A percentile compares a stretch with the other conserved stretches of the same genome.
Evolutionary conservation across 768 basidiomycete species (phyloP).

Genomic region (Naematelia aurantialba): DNA sequence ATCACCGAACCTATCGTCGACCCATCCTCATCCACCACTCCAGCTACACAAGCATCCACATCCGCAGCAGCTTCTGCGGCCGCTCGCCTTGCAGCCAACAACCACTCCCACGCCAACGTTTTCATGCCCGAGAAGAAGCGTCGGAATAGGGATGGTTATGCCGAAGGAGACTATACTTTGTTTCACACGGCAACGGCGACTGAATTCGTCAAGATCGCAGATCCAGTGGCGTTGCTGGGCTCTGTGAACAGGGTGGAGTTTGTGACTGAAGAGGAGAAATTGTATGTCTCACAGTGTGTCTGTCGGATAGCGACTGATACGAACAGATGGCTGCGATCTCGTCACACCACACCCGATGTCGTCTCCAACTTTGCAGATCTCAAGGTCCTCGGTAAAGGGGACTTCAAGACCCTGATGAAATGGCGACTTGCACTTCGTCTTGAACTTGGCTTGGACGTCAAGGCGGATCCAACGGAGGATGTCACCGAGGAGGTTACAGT

Average conservation of each 20-base stretch:
- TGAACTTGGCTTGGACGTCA: slow-evolving; percentile 83
- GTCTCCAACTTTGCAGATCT: slow-evolving; percentile 82
- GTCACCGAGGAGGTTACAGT: slow-evolving; percentile 60
- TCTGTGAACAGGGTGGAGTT: slow-evolving; percentile 68
- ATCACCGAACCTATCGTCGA: slow-evolving; percentile 33
- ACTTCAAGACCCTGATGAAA: slow-evolving; percentile 87
- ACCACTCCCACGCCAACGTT: slow-evolving; percentile 68
- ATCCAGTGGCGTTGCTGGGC: slow-evolving; percentile 77
- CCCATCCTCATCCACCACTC: slow-evolving; percentile 7
- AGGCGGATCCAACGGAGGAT: slow-evolving; percentile 69
- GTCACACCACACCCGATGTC: slow-evolving; percentile 73
- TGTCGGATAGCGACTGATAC: slow-evolving; percentile 2
- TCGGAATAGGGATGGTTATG: slow-evolving; percentile 87
- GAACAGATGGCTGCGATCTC: slow-evolving; percentile 66
- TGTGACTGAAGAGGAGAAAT: slow-evolving; percentile 75
- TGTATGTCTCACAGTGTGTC: slow-evolving; percentile 51
- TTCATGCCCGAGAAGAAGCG: slow-evolving; percentile 98
- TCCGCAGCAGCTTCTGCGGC: slow-evolving; percentile 45
- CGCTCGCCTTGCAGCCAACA: slow-evolving; percentile 63
- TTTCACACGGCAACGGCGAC: slow-evolving; percentile 69
- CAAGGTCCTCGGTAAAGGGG: slow-evolving; percentile 94
- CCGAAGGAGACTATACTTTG: slow-evolving; percentile 85
- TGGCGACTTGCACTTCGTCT: slow-evolving; percentile 85
- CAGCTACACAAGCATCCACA: slow-evolving; percentile 22
- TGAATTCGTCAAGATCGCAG: slow-evolving; percentile 65